Evolutionary conservation across 139 green algal species (phyloP).

Genomic region (Chlamydomonas sp.): DNA sequence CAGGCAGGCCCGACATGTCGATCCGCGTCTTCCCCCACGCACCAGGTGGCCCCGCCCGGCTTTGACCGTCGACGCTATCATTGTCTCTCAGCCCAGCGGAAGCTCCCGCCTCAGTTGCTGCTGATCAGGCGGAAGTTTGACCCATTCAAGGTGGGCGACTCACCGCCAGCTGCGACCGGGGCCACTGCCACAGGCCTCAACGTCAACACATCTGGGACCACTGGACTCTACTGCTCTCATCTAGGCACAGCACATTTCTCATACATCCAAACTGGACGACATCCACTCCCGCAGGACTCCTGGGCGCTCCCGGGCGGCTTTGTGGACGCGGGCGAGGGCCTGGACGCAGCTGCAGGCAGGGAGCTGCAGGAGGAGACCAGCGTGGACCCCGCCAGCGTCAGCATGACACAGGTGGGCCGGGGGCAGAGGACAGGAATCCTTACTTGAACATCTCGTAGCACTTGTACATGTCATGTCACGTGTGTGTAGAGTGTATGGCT

Average conservation of each 20-base stretch:
- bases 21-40: too few species aligned
- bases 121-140: slow-evolving; percentile 77
- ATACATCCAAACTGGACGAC: too few species aligned
- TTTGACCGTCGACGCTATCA: slow-evolving; percentile 75
- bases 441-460: too few species aligned
- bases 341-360: slow-evolving; percentile 77
- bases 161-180: too few species aligned
- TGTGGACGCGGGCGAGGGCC: slow-evolving; percentile 82
- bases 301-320: slow-evolving; percentile 93
- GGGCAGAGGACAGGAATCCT: too few species aligned
- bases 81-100: slow-evolving; percentile 55
- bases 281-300: slow-evolving; percentile 44
- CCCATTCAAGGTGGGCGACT: slow-evolving; percentile 66
- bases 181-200: too few species aligned
- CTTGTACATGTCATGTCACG: too few species aligned
- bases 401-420: slow-evolving; percentile 57
- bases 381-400: slow-evolving; percentile 61
- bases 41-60: slow-evolving; percentile 68
- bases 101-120: slow-evolving; percentile 59
- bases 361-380: slow-evolving; percentile 92
- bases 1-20: too few species aligned
- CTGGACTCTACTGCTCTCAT: too few species aligned
- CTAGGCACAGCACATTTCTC: too few species aligned
- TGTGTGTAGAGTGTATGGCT: too few species aligned
- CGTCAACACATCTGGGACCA: too few species aligned